Evolutionary conservation across 2,329 filamentous ascomycete species (phyloP).

Genomic region (Tolypocladium nubicola): DNA sequence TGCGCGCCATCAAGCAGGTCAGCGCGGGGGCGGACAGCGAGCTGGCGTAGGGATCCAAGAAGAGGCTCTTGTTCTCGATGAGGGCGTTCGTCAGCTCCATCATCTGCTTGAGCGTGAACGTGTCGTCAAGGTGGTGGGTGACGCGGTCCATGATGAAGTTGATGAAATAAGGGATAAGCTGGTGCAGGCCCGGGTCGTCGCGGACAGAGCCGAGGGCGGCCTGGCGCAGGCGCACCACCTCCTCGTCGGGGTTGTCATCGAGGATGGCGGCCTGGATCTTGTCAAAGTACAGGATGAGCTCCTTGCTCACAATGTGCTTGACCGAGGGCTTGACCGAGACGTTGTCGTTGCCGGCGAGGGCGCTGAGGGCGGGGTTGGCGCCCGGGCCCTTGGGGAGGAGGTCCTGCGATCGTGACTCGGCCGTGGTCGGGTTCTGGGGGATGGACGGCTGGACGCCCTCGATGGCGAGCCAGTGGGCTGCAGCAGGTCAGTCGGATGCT

Average conservation of each 20-base stretch:
- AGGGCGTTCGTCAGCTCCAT: conserved; percentile 82
- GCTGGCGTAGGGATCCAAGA: conserved; percentile 51
- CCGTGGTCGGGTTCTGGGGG: conserved; percentile 85
- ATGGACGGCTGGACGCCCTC: conserved; percentile 96
- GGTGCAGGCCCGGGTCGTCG: conserved; percentile 86
- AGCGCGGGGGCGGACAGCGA: conserved; percentile 75
- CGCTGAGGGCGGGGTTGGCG: conserved; percentile 70
- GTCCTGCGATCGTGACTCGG: conserved; percentile 74
- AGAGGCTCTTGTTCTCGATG: conserved; percentile 72
- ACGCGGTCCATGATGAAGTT: conserved; percentile 95
- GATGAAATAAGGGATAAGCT: conserved; percentile 92
- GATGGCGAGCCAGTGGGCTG: conserved; percentile 93
- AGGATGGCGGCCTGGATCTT: conserved; percentile 84
- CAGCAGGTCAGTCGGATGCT: conserved; percentile 1
- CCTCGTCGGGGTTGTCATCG: conserved; percentile 77
- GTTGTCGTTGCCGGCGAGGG: conserved; percentile 76
- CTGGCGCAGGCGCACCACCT: conserved; percentile 59
- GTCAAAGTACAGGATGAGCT: conserved; percentile 93
- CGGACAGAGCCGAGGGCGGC: conserved; percentile 78
- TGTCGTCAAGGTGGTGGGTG: conserved; percentile 82
- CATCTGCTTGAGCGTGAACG: conserved; percentile 82
- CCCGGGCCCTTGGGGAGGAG: conserved; percentile 83
- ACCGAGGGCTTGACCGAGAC: conserved; percentile 79
- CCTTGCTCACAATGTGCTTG: conserved; percentile 92
- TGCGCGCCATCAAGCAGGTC: conserved; percentile 74